Conservation (phyloP, 2,329 filamentous ascomycete genomes). For the Fusarium globosum region DNA sequence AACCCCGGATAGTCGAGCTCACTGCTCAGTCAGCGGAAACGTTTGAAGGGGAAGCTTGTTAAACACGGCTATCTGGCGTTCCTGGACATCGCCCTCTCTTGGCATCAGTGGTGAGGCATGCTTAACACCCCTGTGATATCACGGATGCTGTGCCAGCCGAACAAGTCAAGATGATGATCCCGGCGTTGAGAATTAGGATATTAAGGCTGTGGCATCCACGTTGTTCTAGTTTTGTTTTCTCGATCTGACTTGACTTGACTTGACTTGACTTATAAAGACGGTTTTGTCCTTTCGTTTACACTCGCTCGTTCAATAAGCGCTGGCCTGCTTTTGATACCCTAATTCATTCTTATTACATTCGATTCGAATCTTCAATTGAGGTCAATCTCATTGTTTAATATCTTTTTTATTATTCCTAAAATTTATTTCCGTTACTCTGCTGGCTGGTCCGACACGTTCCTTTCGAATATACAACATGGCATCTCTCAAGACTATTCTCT, state of each 20-base stretch:
- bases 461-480: constrained; percentile 47
- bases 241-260: constrained; percentile 23
- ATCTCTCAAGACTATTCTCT: constrained; percentile 54
- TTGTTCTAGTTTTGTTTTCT: constrained; percentile 1
- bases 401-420: neutral
- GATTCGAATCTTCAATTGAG: constrained; percentile 12
- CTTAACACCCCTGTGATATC: constrained; percentile 18
- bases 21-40: constrained; percentile 11
- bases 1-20: constrained; percentile 10
- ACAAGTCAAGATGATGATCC: constrained; percentile 16
- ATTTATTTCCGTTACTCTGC: constrained; percentile 3
- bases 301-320: constrained; percentile 37
- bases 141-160: constrained; percentile 32
- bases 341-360: constrained; percentile 15
- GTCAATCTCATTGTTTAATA: constrained; percentile 21
- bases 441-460: constrained; percentile 41
- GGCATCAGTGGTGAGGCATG: constrained; percentile 27
- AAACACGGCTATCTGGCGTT: constrained; percentile 30
- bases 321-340: constrained; percentile 38
- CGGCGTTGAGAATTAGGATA: constrained; percentile 4
- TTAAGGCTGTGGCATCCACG: constrained; percentile 6
- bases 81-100: constrained; percentile 28
- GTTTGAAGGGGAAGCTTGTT: constrained; percentile 21
- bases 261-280: constrained; percentile 15
- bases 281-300: constrained; percentile 33